Evolutionary conservation across 2,329 filamentous ascomycete species (phyloP), one percentile per base, ranked within the genome.

Genomic region (Gyromitra esculenta): DNA sequence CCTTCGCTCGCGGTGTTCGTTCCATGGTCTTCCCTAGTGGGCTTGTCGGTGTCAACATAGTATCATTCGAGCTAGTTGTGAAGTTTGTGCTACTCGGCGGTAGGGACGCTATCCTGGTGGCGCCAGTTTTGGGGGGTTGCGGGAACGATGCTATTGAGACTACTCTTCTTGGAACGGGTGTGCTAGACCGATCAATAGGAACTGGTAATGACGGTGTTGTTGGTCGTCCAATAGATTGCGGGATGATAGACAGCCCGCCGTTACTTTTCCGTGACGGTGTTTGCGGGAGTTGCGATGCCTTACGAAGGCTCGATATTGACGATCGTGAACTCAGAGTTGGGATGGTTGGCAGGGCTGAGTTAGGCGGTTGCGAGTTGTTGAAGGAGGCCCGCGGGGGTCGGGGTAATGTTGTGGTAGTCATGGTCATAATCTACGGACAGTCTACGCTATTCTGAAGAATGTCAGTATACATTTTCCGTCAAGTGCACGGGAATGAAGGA

Each of bases 131-230:
- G 11, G 78, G 78, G 9, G 78, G 76, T 13, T 76, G 73, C n/a
- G 78, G 78, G 64, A 79, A 79, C 13, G 78, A 75, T 39, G 78
- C 74, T 75, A 79, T 79, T 15, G 77, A 78, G 9, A 77, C 74
- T 25, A 76, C 76, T 31, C 76, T 62, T 21, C 73, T 71, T 13
- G 74, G 74, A 15, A 31, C 54, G 15, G 69, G 74, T 13, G 59
- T 76, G 31, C 63, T 76, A 2, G 62, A 60, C 18, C 69, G 48
- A 25, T 68, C 74, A 45, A 62, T 74, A 9, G 73, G 73, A 9
- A 66, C 43, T 8, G 78, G 65, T 39, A 69, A 21, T 13, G 72
- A 76, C 5, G 71, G 76, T 41, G 77, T 74, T 73, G 76, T 57
- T 39, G 78, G 63, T 15, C 59, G 68, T 41, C 48, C 64, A n/a